These are phyloP conservation scores for Buddleja alternifolia DNA, from an alignment of 257 asterid genomes.

Conservation along the genomic window DNA sequence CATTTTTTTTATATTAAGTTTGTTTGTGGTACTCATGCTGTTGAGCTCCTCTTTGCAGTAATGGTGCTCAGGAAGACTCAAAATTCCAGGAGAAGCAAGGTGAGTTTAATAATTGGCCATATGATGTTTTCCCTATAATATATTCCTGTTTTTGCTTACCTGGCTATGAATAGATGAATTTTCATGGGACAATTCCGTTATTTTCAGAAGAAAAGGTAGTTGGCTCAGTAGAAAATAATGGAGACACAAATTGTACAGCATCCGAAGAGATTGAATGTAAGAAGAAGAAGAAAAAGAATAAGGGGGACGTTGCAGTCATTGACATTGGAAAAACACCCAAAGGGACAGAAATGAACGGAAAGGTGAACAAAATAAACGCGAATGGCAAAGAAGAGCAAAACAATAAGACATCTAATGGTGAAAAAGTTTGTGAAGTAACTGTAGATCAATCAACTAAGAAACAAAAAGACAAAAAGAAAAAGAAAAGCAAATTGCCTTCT, in stretches of 20 bases:
- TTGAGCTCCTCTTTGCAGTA: constrained; percentile 48
- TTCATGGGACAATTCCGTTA: not conserved
- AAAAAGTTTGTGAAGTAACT: constrained; percentile 29
- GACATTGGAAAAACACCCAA: constrained; percentile 24
- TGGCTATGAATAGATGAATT: not conserved
- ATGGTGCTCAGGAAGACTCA: constrained; percentile 28
- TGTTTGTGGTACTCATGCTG: constrained; percentile 34
- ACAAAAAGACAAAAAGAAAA: constrained; percentile 51
- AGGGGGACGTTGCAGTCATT: constrained; percentile 27
- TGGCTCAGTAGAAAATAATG: constrained; percentile 29
- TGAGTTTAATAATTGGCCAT: constrained; percentile 17
- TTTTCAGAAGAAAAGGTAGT: constrained; percentile 33
- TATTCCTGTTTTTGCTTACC: constrained; percentile 14
- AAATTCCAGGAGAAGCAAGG: constrained; percentile 48
- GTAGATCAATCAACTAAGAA: constrained; percentile 39
- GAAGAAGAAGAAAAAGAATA: constrained; percentile 58
- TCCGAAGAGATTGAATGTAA: constrained; percentile 39
- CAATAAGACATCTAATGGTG: constrained; percentile 22
- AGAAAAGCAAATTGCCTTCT: constrained; percentile 38
- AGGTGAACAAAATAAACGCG: constrained; percentile 19
- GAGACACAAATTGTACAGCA: constrained; percentile 28
- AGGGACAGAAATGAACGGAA: constrained; percentile 13
- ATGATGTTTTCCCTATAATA: constrained; percentile 1
- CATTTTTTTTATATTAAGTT: constrained; percentile 6
- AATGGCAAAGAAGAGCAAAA: constrained; percentile 31